A percentile compares a stretch with the other conserved stretches of the same genome.
phyloP scores from a whole-genome alignment of 495 filamentous ascomycete species.

The Tuber indicum region DNA sequence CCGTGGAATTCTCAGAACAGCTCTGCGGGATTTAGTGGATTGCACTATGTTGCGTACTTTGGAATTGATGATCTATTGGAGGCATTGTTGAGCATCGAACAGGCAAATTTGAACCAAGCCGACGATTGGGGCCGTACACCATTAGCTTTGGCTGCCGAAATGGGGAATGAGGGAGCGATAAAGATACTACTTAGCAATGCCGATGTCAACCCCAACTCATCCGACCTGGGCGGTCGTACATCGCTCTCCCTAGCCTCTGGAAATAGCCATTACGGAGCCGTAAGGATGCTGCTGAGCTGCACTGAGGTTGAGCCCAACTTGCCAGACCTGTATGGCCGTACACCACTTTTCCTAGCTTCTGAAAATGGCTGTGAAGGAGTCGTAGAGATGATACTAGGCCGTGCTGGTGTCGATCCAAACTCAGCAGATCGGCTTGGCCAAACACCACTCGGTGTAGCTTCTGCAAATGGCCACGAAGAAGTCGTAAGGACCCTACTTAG shows the following conservation, averaged over 20 bases:
- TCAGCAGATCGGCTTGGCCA: neutral
- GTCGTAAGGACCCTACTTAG: neutral
- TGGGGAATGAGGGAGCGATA: neutral
- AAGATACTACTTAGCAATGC: neutral
- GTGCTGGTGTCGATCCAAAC: neutral
- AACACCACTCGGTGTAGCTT: neutral
- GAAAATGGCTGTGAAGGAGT: neutral
- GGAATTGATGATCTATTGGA: neutral
- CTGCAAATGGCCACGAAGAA: neutral
- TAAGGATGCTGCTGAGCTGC: neutral
- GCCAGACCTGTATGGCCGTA: neutral
- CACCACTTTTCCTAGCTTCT: neutral
- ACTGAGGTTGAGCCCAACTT: neutral
- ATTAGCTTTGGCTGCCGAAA: neutral
- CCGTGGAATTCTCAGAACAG: too few relatives aligned
- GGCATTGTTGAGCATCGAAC: neutral
- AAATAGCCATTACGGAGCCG: neutral
- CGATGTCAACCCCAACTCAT: neutral
- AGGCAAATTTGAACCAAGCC: neutral
- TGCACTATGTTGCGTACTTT: neutral
- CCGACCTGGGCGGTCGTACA: neutral
- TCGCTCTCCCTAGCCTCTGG: neutral
- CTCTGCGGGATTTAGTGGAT: neutral
- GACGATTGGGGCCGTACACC: neutral
- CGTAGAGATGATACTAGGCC: neutral